Percentiles rank a stretch among this genome's conserved stretches.
Conservation (phyloP, 2,329 filamentous ascomycete genomes). For the Sporothrix dimorphospora region DNA sequence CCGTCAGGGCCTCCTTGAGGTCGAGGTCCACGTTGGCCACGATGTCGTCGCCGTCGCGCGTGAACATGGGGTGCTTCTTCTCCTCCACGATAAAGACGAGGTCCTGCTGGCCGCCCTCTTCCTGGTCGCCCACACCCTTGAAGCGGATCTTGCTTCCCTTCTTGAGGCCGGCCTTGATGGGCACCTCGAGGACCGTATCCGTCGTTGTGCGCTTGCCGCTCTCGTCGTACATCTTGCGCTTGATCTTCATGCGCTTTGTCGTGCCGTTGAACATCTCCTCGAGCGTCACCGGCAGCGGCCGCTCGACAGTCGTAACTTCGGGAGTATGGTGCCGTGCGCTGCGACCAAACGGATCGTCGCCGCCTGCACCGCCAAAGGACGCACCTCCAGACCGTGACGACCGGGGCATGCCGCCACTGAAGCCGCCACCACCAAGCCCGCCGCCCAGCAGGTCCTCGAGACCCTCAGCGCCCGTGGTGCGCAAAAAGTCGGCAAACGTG, state of each 20-base stretch:
- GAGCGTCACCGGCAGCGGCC: slow-evolving; percentile 75
- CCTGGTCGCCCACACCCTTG: slow-evolving; percentile 94
- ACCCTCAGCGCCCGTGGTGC: slow-evolving; percentile 54
- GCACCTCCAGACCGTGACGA: not conserved
- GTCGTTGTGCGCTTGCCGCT: slow-evolving; percentile 82
- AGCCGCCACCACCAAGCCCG: slow-evolving; percentile 47
- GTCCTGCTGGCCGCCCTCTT: slow-evolving; percentile 94
- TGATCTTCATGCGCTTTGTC: slow-evolving; percentile 98
- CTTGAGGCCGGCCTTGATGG: slow-evolving; percentile 94
- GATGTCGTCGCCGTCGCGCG: slow-evolving; percentile 86
- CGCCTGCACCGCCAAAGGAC: slow-evolving; percentile 33
- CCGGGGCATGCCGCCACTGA: slow-evolving; percentile 30
- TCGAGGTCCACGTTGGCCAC: slow-evolving; percentile 76
- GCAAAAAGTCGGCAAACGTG: slow-evolving; percentile 84
- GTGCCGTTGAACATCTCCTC: slow-evolving; percentile 88
- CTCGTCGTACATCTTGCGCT: slow-evolving; percentile 90
- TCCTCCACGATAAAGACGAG: slow-evolving; percentile 93
- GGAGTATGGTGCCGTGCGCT: slow-evolving; percentile 63
- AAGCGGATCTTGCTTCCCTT: slow-evolving; percentile 99
- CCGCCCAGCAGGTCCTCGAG: slow-evolving; percentile 52
- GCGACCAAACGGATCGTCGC: slow-evolving; percentile 35
- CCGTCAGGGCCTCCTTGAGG: slow-evolving; percentile 91
- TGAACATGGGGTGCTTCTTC: slow-evolving; percentile 86
- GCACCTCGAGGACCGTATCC: slow-evolving; percentile 90
- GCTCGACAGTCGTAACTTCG: slow-evolving; percentile 89